phyloP scores from a whole-genome alignment of 2,329 filamentous ascomycete species.

The Teratosphaeria epicoccoides region DNA sequence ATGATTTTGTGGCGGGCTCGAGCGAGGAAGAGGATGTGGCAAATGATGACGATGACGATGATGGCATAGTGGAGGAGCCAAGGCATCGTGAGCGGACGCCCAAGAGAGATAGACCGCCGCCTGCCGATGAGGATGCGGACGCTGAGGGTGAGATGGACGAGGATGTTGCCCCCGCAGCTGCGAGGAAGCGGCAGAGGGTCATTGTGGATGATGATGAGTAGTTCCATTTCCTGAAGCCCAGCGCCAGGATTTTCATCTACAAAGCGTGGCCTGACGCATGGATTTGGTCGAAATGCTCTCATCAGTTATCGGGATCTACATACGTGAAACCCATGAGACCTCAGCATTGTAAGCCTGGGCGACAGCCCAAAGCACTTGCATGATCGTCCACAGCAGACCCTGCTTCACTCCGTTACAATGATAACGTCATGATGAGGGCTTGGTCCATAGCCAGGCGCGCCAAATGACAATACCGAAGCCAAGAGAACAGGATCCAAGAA shows the following conservation, averaged over 20 bases:
- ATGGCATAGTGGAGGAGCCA: constrained; percentile 32
- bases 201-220: constrained; percentile 38
- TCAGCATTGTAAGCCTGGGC: not conserved
- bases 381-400: not conserved
- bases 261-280: not conserved
- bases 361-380: not conserved
- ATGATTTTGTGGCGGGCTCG: constrained; percentile 66
- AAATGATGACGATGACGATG: constrained; percentile 45
- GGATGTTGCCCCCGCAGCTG: constrained; percentile 16
- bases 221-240: not conserved
- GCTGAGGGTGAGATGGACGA: constrained; percentile 24
- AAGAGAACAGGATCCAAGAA: too few relatives aligned
- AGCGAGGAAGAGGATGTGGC: constrained; percentile 56
- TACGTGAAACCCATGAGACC: too few relatives aligned
- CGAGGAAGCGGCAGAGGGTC: constrained; percentile 35
- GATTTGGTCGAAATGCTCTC: not conserved
- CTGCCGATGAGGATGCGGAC: constrained; percentile 26
- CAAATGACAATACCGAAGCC: too few relatives aligned
- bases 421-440: too few relatives aligned
- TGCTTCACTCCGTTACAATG: too few relatives aligned
- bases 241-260: too few relatives aligned
- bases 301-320: not conserved
- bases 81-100: constrained; percentile 22
- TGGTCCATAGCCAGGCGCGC: too few relatives aligned
- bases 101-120: constrained; percentile 26